Base-by-base conservation (phyloP, 768 basidiomycete species). In the Botryobasidium botryosum region DNA sequence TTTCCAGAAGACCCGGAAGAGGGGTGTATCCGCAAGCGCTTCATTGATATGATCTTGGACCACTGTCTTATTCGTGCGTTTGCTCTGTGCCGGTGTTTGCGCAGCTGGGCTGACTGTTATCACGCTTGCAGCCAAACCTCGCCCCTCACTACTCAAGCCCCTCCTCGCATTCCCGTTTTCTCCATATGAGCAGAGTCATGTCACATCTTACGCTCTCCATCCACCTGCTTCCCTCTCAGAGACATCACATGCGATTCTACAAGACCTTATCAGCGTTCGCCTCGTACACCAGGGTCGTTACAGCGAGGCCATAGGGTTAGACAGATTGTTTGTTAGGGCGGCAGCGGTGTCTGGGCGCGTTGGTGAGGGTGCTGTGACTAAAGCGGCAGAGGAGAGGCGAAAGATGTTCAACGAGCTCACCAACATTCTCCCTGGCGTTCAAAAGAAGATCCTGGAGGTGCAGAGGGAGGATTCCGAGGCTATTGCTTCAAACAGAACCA, bases 211-310 rank as follows among this genome's bases (percentile, higher is more conserved):
- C 50, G 78, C 77, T 4, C 64, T 75, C 7, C 64, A 72, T 12
- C 72, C 75, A 2, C 70, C 78, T 2, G 47, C 61, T 4, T 49
- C 62, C 0, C 59, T 77, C 7, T 62, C 75, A 1, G 50, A 67
- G 6, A 52, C 67, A 2, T 70, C 74, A 2, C 57, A 77, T 21
- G 66, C 75, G 4, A 63, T 72, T 12, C 58, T 87, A 0, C 83
- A 83, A 56, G 80, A 87, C 50, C 68, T 87, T n/a, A 67, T 82
- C 24, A 82, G 78, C 49, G 72, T 79, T 13, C 77, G 85, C 7
- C 70, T 86, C 6, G 70, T 87, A 27, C 77, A 83, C 54, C 68
- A 66, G 2, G 84, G 82, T 3, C 70, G 72, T 47, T 75, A 77
- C 52, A 61, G 69, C 0, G 73, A 75, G n/a, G 85, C 82, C 6